Evolutionary conservation across 1,139 yeast genomes (phyloP), one percentile per base, ranked within the genome.

Genomic region (Pichia inconspicua): DNA sequence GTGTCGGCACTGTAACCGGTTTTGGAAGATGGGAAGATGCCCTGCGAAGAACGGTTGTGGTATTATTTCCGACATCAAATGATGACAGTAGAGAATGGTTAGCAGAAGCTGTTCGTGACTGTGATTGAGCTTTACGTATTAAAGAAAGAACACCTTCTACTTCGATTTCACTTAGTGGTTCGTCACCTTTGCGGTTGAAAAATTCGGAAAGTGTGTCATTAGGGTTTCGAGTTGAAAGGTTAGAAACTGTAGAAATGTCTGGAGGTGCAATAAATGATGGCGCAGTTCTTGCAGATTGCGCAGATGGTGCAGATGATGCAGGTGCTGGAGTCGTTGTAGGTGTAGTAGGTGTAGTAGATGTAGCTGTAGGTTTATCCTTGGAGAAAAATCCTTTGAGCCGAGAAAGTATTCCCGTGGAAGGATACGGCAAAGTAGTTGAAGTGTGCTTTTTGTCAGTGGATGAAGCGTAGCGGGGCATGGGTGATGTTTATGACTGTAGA

Each of bases 81-180:
- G 51, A 46, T 11, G 45, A 17, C 3, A 42, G 11, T 34, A 49
- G 37, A 12, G 34, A 30, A 14, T 30, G 34, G 5, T 30, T 30
- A 3, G 34, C 34, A 10, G 34, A 30, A 11, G 56, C 44, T 48
- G 49, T n/a, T 55, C 53, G 46, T 62, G 63, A 50, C 55, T 52
- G 46, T 62, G 63, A 50, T 46, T 64, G 63, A 15, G 72, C 66
- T 48, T 68, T 69, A 52, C 63, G 76, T 62, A 73, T 71, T 27
- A 82, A 59, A 2, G 95, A 77, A 59, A 85, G 66, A 0, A 89
- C 95, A 5, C 96, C 96, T 60, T 84, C 95, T 55, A 82, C 76
- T 64, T 90, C 97, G 44, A 88, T 72, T 17, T 83, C 89, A 11
- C 82, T 74, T 51, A 89, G 69, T 10, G 94, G 90, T 17, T 68